These are phyloP conservation scores for Suhomyces bokatorum DNA, from an alignment of 1,139 yeast genomes.

Conservation along the genomic window DNA sequence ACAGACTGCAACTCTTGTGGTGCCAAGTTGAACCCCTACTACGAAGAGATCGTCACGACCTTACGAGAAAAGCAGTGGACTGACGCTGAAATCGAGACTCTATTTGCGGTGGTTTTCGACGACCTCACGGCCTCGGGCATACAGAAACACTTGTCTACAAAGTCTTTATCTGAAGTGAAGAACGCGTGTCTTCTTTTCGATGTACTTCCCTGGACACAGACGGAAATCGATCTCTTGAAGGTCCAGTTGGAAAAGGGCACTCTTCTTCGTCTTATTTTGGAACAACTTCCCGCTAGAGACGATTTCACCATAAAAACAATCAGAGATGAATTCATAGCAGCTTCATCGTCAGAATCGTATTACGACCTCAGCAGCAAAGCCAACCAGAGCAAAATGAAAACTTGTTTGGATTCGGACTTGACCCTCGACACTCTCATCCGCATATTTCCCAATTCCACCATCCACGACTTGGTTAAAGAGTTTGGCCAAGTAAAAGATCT, in stretches of 20 bases:
- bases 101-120: not conserved
- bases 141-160: not conserved
- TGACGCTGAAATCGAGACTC: not conserved
- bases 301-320: not conserved
- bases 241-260: not conserved
- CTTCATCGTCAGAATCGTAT: not conserved
- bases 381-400: not conserved
- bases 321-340: not conserved
- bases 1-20: not conserved
- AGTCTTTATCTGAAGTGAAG: not conserved
- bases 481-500: not conserved
- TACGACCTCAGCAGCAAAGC: slow-evolving; percentile 1
- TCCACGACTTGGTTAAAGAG: slow-evolving; percentile 5
- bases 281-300: slow-evolving; percentile 5
- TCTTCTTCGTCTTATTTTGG: not conserved
- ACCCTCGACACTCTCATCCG: slow-evolving; percentile 4
- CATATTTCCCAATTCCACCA: slow-evolving; percentile 8
- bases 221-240: slow-evolving; percentile 8
- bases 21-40: not conserved
- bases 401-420: slow-evolving; percentile 10
- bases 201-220: slow-evolving; percentile 10
- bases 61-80: slow-evolving; percentile 1
- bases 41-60: not conserved
- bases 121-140: slow-evolving; percentile 3
- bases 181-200: not conserved